A percentile compares a stretch with the other conserved stretches of the same genome.
Conservation (phyloP, 2,329 filamentous ascomycete genomes). For the Emydomyces testavorans region DNA sequence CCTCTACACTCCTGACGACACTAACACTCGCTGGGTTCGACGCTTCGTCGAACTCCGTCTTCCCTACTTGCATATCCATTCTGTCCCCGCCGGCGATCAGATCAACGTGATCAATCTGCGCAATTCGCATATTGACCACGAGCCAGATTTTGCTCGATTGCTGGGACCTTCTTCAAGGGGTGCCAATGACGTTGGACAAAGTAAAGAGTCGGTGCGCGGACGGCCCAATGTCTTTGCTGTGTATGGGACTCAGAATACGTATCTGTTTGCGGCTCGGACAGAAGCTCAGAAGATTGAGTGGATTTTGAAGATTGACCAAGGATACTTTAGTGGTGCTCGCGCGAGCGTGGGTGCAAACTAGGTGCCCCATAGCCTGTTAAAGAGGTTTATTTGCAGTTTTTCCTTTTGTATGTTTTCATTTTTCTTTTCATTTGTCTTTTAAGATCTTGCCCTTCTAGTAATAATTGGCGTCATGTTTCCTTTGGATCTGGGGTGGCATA, state of each 20-base stretch:
- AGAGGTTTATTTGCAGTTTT: neutral
- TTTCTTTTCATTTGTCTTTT: neutral
- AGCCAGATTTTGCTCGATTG: constrained; percentile 73
- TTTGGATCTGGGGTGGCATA: neutral
- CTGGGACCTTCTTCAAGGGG: constrained; percentile 43
- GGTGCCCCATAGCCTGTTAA: neutral
- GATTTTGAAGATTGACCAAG: constrained; percentile 91
- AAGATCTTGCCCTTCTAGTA: too few relatives aligned
- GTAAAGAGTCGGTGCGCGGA: constrained; percentile 28
- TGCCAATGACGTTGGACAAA: constrained; percentile 24
- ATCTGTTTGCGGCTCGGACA: constrained; percentile 79
- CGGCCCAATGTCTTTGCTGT: constrained; percentile 76
- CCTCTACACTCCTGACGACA: constrained; percentile 70
- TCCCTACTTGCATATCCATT: constrained; percentile 86
- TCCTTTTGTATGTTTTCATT: neutral
- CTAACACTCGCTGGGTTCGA: constrained; percentile 75
- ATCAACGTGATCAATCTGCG: constrained; percentile 77
- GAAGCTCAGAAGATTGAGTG: constrained; percentile 93
- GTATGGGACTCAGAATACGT: constrained; percentile 89
- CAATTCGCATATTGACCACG: constrained; percentile 83
- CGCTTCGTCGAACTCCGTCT: constrained; percentile 84
- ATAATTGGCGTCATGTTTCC: too few relatives aligned
- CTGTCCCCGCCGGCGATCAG: constrained; percentile 75
- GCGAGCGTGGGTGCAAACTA: neutral
- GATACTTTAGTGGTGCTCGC: constrained; percentile 41